Evolutionary conservation across 192 early-diverging fungal species (phyloP).

Genomic region (Podila epigama): DNA sequence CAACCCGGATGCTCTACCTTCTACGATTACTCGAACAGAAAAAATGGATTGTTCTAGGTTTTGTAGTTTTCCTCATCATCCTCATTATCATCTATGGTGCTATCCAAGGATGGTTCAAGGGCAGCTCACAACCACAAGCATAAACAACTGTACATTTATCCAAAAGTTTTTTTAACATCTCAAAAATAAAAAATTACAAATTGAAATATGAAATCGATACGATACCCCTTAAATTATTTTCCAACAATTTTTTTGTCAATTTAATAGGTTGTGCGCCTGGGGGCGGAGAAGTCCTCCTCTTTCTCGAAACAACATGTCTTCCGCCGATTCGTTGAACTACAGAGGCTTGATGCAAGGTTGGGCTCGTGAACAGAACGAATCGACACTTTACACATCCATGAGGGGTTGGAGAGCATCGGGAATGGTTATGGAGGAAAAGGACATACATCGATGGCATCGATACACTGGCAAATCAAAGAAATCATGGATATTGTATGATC

Average conservation of each 20-base stretch:
- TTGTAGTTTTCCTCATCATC: slow-evolving; percentile 19
- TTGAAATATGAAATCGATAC: background rate
- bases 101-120: slow-evolving; percentile 25
- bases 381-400: too few species aligned
- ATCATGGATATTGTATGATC: slow-evolving; percentile 10
- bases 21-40: slow-evolving; percentile 5
- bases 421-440: background rate
- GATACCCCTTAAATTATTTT: background rate
- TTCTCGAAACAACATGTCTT: slow-evolving; percentile 4
- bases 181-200: too few species aligned
- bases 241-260: slow-evolving; percentile 3
- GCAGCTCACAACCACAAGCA: too few species aligned
- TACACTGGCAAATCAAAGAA: background rate
- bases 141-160: too few species aligned
- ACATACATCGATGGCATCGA: slow-evolving; percentile 2
- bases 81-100: slow-evolving; percentile 39
- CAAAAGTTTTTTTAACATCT: too few species aligned
- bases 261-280: background rate
- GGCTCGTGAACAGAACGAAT: too few species aligned
- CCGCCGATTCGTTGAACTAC: slow-evolving; percentile 2
- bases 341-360: slow-evolving; percentile 4
- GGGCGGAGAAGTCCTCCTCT: background rate
- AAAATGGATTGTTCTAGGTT: slow-evolving; percentile 32
- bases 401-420: background rate
- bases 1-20: too few species aligned